These are phyloP conservation scores for Fusarium domesticum DNA, from an alignment of 2,329 filamentous ascomycete species.

Conservation along the genomic window DNA sequence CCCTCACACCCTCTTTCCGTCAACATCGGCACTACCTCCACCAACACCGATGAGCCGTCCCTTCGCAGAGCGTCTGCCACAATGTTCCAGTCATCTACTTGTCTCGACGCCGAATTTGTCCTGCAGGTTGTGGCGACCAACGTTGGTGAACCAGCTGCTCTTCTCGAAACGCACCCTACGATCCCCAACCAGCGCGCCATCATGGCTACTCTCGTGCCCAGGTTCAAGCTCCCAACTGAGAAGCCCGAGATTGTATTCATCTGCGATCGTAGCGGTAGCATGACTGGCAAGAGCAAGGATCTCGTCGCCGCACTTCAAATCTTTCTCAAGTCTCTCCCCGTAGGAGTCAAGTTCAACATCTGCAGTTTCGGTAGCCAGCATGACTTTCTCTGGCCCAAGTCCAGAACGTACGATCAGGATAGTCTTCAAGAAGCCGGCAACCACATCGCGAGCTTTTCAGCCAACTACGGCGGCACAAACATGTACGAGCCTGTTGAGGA, in stretches of 20 bases:
- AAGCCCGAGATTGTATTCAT: conserved; percentile 67
- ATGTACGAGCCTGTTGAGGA: conserved; percentile 46
- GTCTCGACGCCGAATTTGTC: conserved; percentile 64
- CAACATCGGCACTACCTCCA: conserved; percentile 55
- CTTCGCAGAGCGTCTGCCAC: conserved; percentile 61
- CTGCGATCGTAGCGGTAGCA: conserved; percentile 69
- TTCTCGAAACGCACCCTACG: conserved; percentile 64
- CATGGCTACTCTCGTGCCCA: conserved; percentile 69
- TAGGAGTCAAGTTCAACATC: conserved; percentile 67
- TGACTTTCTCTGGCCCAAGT: conserved; percentile 47
- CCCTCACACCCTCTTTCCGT: conserved; percentile 67
- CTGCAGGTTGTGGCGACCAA: conserved; percentile 61
- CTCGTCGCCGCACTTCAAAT: conserved; percentile 56
- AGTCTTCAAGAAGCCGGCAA: conserved; percentile 42
- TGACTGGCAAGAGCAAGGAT: conserved; percentile 53
- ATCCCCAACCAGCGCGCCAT: conserved; percentile 61
- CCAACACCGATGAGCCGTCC: conserved; percentile 44
- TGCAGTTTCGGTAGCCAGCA: conserved; percentile 59
- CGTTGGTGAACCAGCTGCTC: conserved; percentile 57
- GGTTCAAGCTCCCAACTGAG: conserved; percentile 58
- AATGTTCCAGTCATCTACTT: conserved; percentile 49
- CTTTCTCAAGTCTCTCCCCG: conserved; percentile 63
- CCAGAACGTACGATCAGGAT: conserved; percentile 44
- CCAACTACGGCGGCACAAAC: conserved; percentile 53
- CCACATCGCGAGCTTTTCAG: conserved; percentile 42